Base-by-base conservation (phyloP, 1,284 basidiomycete genomes). In the Mycena citricolor region DNA sequence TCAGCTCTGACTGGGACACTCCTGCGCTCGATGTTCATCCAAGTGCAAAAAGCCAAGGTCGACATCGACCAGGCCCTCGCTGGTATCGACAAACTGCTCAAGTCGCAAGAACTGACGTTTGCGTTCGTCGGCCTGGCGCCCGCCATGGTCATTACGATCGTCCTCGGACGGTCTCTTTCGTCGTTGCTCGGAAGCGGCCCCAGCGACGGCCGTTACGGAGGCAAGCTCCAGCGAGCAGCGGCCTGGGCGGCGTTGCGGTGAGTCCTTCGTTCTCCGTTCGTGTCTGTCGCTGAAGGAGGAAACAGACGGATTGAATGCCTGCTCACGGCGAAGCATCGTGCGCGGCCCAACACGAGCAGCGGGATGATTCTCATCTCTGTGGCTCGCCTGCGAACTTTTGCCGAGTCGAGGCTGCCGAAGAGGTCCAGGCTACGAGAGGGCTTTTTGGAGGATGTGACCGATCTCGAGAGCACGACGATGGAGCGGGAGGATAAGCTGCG, bases 51-150 rank as follows among this genome's bases (percentile, higher is more conserved):
- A 66, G 90, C 94, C 46, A 98, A 98, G 75, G 90, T 92, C 46
- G 95, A 99, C 63, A 81, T 98, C 41, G 89, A 93, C 56, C 79
- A 95, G 69, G 79, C 91, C 21, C 71, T 97, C 58, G 68, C 81
- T 42, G 84, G 90, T 39, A 88, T 97, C 54, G 95, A 99, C 67
- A 91, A 88, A 60, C 74, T 99, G 39, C 81, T 99, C 51, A 90
- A 87, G 57, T 94, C 90, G 2, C 95, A 99, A 66, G 92, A 97
- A 63, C 74, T 99, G 23, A 97, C 97, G 1, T 98, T 99, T 58
- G 95, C 90, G 1, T 97, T 97, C 54, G 94, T 98, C 46, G 95
- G 95, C 54, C 87, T 99, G 11, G 94, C 95, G 0, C 94, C 94
- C 1, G 86, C 90, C 0, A 68, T 98, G 14, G 81, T 85, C 2